Percentiles rank a stretch among this genome's conserved stretches.
phyloP scores from a whole-genome alignment of 2,329 filamentous ascomycete species.

The Ceratocystis harringtonii region DNA sequence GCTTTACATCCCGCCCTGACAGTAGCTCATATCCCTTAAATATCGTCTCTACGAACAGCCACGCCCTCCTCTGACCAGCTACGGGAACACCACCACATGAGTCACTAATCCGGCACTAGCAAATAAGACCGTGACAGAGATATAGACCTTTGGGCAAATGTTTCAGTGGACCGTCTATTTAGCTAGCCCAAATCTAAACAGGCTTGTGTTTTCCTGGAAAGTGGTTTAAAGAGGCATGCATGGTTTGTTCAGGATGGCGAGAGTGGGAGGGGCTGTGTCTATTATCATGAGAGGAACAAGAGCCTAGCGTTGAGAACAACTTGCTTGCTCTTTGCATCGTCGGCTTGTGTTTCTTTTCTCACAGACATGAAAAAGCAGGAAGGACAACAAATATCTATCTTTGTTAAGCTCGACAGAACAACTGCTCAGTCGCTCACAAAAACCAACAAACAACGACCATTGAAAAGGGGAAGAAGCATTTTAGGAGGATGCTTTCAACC shows the following conservation, averaged over 20 bases:
- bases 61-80: background rate
- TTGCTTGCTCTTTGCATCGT: background rate
- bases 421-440: background rate
- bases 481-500: background rate
- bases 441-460: background rate
- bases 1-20: background rate
- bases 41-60: background rate
- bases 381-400: too few relatives aligned
- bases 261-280: background rate
- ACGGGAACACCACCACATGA: background rate
- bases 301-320: background rate
- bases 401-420: too few relatives aligned
- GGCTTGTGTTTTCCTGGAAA: background rate
- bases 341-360: background rate
- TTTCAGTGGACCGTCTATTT: background rate
- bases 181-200: background rate
- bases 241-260: background rate
- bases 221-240: background rate
- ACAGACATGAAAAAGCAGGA: background rate
- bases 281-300: background rate
- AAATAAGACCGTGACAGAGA: too few relatives aligned
- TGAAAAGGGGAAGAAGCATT: background rate
- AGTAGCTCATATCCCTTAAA: background rate
- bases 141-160: background rate
- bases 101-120: too few relatives aligned